Percentiles rank a stretch among this genome's conserved stretches.
Evolutionary conservation across 2,329 filamentous ascomycete genomes (phyloP).

Genomic region (Arthroderma sp.): DNA sequence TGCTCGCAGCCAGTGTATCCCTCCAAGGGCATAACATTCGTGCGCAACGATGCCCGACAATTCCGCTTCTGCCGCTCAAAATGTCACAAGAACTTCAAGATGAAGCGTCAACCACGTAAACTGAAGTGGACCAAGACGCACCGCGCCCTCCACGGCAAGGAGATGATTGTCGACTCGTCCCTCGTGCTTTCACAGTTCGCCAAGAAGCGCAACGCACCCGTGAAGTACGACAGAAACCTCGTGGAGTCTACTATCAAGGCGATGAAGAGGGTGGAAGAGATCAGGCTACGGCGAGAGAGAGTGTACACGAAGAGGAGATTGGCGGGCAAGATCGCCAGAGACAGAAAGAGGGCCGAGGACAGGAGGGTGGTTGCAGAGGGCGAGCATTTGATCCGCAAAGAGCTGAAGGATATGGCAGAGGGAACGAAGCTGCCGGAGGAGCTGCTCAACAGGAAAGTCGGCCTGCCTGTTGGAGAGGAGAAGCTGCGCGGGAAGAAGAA

Average conservation of each 20-base stretch:
- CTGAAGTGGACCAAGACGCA: conserved; percentile 95
- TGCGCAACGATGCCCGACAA: conserved; percentile 52
- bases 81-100: conserved; percentile 75
- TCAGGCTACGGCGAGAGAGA: conserved; percentile 69
- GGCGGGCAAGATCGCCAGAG: conserved; percentile 64
- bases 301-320: conserved; percentile 91
- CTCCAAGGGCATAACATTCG: conserved; percentile 54
- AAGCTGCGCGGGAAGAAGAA: conserved; percentile 33
- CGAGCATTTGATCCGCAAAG: conserved; percentile 76
- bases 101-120: conserved; percentile 96
- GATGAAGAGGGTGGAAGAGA: conserved; percentile 83
- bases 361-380: conserved; percentile 83
- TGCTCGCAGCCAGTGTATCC: conserved; percentile 58
- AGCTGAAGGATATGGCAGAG: conserved; percentile 48
- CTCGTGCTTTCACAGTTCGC: conserved; percentile 62
- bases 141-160: conserved; percentile 71
- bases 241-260: conserved; percentile 77
- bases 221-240: conserved; percentile 90
- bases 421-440: conserved; percentile 23
- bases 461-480: conserved; percentile 32
- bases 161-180: conserved; percentile 86
- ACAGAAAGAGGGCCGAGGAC: conserved; percentile 64
- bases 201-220: conserved; percentile 81
- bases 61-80: conserved; percentile 58
- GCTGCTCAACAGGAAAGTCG: conserved; percentile 26